These are phyloP conservation scores for Phytophthora podocarpi DNA, from an alignment of 352 stramenopile genomes.

Conservation along the genomic window DNA sequence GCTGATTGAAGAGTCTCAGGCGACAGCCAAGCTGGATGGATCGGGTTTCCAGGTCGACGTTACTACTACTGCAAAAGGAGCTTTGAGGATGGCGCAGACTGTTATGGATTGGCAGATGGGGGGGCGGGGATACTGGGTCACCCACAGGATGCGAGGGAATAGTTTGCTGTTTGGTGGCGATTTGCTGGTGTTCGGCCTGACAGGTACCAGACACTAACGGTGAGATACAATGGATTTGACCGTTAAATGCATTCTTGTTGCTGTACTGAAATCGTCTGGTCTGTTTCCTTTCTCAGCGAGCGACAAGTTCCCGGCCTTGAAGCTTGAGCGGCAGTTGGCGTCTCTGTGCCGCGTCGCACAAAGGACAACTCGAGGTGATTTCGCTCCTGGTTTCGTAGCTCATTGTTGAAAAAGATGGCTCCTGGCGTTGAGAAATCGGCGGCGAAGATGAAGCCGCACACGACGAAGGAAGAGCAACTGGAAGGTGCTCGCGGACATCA, in stretches of 20 bases:
- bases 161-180: not conserved
- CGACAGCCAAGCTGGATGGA: no score
- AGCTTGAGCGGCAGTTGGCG: not conserved
- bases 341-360: not conserved
- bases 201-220: not conserved
- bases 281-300: conserved; percentile 1
- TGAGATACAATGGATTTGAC: conserved; percentile 1
- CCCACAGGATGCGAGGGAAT: no score
- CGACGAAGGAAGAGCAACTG: conserved; percentile 10
- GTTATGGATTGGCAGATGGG: no score
- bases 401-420: conserved; percentile 21
- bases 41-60: no score
- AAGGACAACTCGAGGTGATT: not conserved
- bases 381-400: conserved; percentile 12
- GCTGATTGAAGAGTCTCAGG: not conserved
- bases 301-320: conserved; percentile 3
- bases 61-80: no score
- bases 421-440: conserved; percentile 13
- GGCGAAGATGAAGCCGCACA: conserved; percentile 24
- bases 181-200: no score
- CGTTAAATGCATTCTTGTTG: conserved; percentile 1
- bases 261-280: no score
- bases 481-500: conserved; percentile 8
- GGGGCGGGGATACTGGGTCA: no score
- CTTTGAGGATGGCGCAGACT: no score